A percentile compares a stretch with the other conserved stretches of the same genome.
These are phyloP conservation scores for Capsella rubella DNA, from an alignment of 441 rosid genomes.

Conservation along the genomic window DNA sequence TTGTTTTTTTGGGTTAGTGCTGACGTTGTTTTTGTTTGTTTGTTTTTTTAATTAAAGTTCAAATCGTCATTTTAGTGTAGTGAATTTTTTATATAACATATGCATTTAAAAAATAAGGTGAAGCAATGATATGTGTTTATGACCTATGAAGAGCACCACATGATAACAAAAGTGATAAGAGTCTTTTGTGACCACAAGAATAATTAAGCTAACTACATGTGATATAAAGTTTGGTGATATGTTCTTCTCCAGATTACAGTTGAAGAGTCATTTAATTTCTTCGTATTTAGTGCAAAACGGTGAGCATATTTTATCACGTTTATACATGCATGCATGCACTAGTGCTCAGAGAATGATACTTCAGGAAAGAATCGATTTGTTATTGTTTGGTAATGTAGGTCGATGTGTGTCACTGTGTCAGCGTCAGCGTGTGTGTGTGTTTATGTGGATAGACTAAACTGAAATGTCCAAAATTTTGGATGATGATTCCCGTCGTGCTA, in stretches of 20 bases:
- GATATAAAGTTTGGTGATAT: slow-evolving; percentile 10
- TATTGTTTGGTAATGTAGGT: background rate
- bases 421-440: background rate
- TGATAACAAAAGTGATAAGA: background rate
- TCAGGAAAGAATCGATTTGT: background rate
- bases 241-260: slow-evolving; percentile 16
- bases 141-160: slow-evolving; percentile 30
- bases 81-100: too few relatives aligned
- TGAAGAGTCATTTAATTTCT: background rate
- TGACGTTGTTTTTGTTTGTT: background rate
- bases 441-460: slow-evolving; percentile 28
- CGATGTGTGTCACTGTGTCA: background rate
- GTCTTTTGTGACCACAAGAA: slow-evolving; percentile 34
- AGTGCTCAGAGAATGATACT: background rate
- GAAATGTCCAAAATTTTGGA: slow-evolving; percentile 2
- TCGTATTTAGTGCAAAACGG: background rate
- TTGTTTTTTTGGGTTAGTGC: slow-evolving; percentile 17
- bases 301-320: background rate
- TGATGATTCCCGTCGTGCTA: slow-evolving; percentile 15
- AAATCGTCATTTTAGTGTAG: background rate
- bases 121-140: background rate
- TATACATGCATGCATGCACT: background rate
- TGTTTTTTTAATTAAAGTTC: background rate
- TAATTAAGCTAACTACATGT: slow-evolving; percentile 12
- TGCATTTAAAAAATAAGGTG: too few relatives aligned